Evolutionary conservation across 2,329 filamentous ascomycete species (phyloP), one percentile per base, ranked within the genome.

Genomic region (Claviceps quebecensis): DNA sequence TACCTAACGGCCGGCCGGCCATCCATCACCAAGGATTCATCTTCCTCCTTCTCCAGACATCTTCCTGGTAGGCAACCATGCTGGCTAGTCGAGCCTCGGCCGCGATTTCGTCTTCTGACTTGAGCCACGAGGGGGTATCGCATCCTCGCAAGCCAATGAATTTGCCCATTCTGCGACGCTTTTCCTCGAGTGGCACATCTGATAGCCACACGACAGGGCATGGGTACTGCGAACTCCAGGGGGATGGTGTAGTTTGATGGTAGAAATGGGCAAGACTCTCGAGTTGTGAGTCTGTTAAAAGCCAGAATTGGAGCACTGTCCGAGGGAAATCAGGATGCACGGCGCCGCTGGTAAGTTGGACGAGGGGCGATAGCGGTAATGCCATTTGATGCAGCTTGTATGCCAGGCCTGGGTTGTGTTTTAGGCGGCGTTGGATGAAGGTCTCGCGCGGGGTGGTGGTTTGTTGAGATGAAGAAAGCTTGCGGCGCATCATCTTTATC

Each of bases 261-360:
- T 88, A 89, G 67, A 84, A 87, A 57, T 75, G 70, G 3, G 84
- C 84, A 41, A 89, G 74, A 50, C 71, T 69, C 67, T 89, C 84
- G 51, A 87, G 79, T 66, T 89, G 74, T 34, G 67, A 67, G 63
- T 86, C 81, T 16, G 83, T 88, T 39, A 89, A 75, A 36, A 88
- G 79, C 75, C 83, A 86, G 67, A 85, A 87, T 62, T 77, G 75
- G 45, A 89, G 78, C 51, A 88, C 72, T 3, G 78, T 85, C 19
- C 62, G 60, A 1, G 85, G 85, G 64, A 85, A 89, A 51, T 70
- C 64, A 0, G 80, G 77, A 60, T 86, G 83, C 2, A 83, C 68
- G n/a, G 67, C 61, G 48, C 83, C 83, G 1, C 76, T 77, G 22
- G 72, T 71, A 56, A 83, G 67, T 65, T 81, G 77, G 7, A 85